Percentiles rank a stretch among this genome's conserved stretches.
These are phyloP conservation scores for Candida patagonica DNA, from an alignment of 805 yeast species.

Conservation along the genomic window DNA sequence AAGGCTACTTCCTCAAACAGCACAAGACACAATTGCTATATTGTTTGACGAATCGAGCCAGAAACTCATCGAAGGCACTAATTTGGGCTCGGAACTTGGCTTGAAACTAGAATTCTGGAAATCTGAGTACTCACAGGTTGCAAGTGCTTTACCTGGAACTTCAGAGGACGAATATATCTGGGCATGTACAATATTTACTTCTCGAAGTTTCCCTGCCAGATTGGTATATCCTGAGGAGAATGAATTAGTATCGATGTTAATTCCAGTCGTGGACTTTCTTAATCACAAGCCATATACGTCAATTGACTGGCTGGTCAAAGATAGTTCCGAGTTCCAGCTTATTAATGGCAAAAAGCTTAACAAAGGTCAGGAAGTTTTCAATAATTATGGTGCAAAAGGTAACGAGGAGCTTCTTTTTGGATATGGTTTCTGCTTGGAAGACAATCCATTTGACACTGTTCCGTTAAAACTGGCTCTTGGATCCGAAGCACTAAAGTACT, in stretches of 20 bases:
- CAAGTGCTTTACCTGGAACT: constrained; percentile 1
- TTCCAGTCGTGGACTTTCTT: constrained; percentile 70
- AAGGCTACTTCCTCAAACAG: constrained; percentile 37
- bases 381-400: constrained; percentile 82
- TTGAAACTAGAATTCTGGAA: constrained; percentile 38
- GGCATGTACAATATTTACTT: constrained; percentile 60
- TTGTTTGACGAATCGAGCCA: constrained; percentile 44
- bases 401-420: constrained; percentile 74
- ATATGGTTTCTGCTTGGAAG: constrained; percentile 64
- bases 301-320: constrained; percentile 50
- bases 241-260: constrained; percentile 49
- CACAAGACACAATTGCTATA: constrained; percentile 49
- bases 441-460: constrained; percentile 48
- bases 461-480: constrained; percentile 40
- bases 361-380: constrained; percentile 47
- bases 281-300: constrained; percentile 58
- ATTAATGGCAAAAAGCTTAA: constrained; percentile 26
- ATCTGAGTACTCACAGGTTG: constrained; percentile 45
- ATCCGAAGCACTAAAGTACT: background rate
- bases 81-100: constrained; percentile 47
- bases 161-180: constrained; percentile 44
- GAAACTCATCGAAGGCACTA: constrained; percentile 53
- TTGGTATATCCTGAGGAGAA: constrained; percentile 34
- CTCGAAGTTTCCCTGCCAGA: constrained; percentile 72
- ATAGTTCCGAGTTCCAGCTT: constrained; percentile 13